Evolutionary conservation across 495 filamentous ascomycete genomes (phyloP).

Genomic region (Aspergillus cristatus): DNA sequence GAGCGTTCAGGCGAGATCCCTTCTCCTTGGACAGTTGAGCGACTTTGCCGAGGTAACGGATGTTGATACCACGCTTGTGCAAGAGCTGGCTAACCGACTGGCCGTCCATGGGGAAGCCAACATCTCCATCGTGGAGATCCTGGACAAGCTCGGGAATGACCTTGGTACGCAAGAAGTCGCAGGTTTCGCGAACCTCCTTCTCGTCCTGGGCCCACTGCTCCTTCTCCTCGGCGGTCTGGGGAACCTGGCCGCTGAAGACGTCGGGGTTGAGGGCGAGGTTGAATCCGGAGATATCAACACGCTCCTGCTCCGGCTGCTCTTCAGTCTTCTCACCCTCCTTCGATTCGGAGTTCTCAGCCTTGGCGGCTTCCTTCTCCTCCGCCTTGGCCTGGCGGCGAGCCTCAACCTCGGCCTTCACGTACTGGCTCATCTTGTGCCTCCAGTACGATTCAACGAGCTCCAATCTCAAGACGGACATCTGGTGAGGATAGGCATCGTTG

Average conservation of each 20-base stretch:
- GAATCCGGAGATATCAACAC: conserved; percentile 79
- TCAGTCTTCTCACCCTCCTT: conserved; percentile 24
- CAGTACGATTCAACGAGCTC: conserved; percentile 82
- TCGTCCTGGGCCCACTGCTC: conserved; percentile 78
- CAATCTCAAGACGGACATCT: conserved; percentile 84
- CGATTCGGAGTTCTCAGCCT: conserved; percentile 26
- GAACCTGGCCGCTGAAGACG: conserved; percentile 84
- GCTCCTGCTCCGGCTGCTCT: conserved; percentile 39
- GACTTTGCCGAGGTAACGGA: conserved; percentile 85
- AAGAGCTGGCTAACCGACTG: conserved; percentile 78
- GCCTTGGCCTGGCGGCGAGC: conserved; percentile 39
- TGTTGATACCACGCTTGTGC: conserved; percentile 96
- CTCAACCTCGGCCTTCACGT: conserved; percentile 64
- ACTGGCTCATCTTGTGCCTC: conserved; percentile 78
- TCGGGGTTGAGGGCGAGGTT: conserved; percentile 87
- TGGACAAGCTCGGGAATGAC: conserved; percentile 67
- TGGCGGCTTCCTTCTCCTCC: conserved; percentile 30
- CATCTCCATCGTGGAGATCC: conserved; percentile 84
- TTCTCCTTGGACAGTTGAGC: conserved; percentile 57
- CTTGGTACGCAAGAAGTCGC: conserved; percentile 63
- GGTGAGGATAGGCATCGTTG: conserved; percentile 71
- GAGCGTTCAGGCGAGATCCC: conserved; percentile 62
- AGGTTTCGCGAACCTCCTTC: conserved; percentile 75
- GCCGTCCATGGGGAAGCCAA: conserved; percentile 97
- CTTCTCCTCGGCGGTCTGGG: conserved; percentile 86